phyloP scores from a whole-genome alignment of 805 yeast genomes.

The Saccharomycopsis fibuligera region DNA sequence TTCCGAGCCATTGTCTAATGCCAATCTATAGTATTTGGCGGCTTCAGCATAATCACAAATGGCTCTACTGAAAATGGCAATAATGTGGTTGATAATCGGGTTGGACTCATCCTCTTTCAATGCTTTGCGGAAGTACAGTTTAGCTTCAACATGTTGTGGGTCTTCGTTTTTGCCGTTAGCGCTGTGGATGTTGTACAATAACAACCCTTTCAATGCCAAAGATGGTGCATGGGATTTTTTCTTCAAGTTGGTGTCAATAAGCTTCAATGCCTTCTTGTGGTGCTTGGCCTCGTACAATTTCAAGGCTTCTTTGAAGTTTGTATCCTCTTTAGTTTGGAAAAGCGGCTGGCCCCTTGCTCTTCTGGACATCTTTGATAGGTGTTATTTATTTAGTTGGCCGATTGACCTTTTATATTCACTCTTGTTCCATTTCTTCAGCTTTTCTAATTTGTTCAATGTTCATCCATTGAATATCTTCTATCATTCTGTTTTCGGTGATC shows the following conservation, averaged over 20 bases:
- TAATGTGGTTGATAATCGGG: constrained; percentile 74
- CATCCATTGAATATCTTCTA: too few relatives aligned
- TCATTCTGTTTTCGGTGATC: too few relatives aligned
- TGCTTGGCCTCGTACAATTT: constrained; percentile 78
- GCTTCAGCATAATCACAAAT: constrained; percentile 69
- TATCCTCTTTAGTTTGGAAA: constrained; percentile 56
- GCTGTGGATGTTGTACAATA: constrained; percentile 41
- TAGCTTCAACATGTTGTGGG: constrained; percentile 10
- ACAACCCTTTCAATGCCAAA: constrained; percentile 77
- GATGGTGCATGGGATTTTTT: constrained; percentile 73
- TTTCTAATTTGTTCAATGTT: too few relatives aligned
- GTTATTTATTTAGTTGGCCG: background rate
- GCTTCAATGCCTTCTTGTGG: constrained; percentile 77
- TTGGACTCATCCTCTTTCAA: constrained; percentile 50
- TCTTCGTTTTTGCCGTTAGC: constrained; percentile 44
- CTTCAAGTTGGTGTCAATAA: constrained; percentile 69
- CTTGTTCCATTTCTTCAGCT: too few relatives aligned
- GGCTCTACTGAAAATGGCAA: constrained; percentile 76
- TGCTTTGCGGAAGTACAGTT: constrained; percentile 57
- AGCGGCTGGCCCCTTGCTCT: constrained; percentile 8
- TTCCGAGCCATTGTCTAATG: constrained; percentile 69
- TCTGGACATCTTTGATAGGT: constrained; percentile 1
- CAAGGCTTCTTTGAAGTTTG: constrained; percentile 73
- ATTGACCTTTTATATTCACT: too few relatives aligned
- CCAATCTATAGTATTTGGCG: constrained; percentile 66